Conservation (phyloP, 768 basidiomycete species). For the Macrolepiota fuliginosa region DNA sequence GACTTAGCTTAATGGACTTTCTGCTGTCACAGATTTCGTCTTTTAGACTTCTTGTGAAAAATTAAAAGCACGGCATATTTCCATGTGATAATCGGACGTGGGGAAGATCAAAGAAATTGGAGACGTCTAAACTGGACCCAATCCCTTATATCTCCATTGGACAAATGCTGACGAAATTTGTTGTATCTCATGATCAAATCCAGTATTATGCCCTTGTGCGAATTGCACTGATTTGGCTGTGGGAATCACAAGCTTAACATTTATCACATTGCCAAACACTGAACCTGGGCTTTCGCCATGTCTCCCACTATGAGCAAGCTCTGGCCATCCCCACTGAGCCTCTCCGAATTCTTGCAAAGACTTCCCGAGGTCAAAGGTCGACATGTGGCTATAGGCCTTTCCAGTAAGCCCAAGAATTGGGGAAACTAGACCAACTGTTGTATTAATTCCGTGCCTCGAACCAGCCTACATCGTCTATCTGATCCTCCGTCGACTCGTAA, state of each 20-base stretch:
- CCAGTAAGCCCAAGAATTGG: not conserved
- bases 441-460: not conserved
- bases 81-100: not conserved
- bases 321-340: not conserved
- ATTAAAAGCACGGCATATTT: not conserved
- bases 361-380: not conserved
- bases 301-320: constrained; percentile 2
- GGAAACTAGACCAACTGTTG: not conserved
- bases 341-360: not conserved
- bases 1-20: too few relatives aligned
- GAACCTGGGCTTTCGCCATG: not conserved
- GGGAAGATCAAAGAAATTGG: not conserved
- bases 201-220: not conserved
- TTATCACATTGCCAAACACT: not conserved
- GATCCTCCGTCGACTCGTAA: constrained; percentile 24
- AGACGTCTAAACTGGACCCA: not conserved
- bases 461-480: constrained; percentile 3
- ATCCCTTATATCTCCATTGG: not conserved
- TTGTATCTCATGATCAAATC: not conserved
- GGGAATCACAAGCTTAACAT: constrained; percentile 1
- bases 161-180: not conserved
- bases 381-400: not conserved
- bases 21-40: not conserved
- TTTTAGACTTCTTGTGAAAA: not conserved
- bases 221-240: not conserved